Base-by-base conservation (phyloP, 1,284 basidiomycete genomes). In the Austroboletus niveus region DNA sequence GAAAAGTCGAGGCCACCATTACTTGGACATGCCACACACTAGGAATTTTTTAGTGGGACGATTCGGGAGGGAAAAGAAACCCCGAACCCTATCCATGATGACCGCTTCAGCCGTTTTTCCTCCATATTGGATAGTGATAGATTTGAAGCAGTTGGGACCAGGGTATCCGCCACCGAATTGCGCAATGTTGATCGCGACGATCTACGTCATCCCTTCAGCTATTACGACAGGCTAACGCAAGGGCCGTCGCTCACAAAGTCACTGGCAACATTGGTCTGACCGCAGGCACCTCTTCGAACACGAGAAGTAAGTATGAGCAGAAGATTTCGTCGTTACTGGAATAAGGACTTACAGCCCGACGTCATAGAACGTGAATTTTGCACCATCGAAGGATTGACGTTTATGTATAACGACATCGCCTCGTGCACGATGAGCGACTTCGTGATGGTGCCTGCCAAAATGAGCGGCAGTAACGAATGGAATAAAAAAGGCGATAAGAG, bases 1-100 rank as follows among this genome's bases (percentile, higher is more conserved):
- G 89, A 88, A 55, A 95, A 76, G 74, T 97, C 94, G 51, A 97
- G 80, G 40, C 80, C 89, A 35, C 80, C 84, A 41, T 69, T 78
- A 3, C 27, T 27, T 27, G 82, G 81, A 66, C 91, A 94, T 30
- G 79, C 82, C 49, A 80, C 80, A 68, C 89, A 92, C 81, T 88
- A 45, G 40, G 55, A 46, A n/a, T 12, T 53, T 22, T 32, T 36
- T 36, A 55, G 42, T 32, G 17, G 38, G 36, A 42, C 43, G 35
- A 30, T 34, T 52, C 49, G 30, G 45, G 35, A 47, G n/a, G 12
- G 17, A 3, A 39, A 10, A 3, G 8, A 36, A 44, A 32, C 48
- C 63, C 30, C 73, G 47, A 49, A 86, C 85, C 76, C 78, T 75
- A 68, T 92, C 90, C 61, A 76, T 76, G 57, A 94, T 81, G 8